These are phyloP conservation scores for Ophiorrhiza pumila DNA, from an alignment of 257 asterid genomes.

Conservation along the genomic window DNA sequence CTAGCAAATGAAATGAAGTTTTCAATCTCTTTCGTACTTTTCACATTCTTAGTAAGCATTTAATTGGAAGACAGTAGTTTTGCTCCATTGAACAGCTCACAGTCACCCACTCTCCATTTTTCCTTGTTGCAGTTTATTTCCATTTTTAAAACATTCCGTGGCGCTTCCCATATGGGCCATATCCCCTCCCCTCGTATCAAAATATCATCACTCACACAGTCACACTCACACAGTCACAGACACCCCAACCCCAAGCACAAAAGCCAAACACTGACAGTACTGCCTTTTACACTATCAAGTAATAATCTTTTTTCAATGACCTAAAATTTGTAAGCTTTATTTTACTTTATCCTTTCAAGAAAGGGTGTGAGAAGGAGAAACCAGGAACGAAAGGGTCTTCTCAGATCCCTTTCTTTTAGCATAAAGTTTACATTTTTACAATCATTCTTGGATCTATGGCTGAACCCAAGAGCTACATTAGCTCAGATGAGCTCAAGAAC, in stretches of 20 bases:
- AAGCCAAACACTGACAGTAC: not conserved
- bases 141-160: constrained; percentile 11
- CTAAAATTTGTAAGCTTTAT: not conserved
- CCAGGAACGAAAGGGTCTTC: constrained; percentile 14
- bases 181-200: not conserved
- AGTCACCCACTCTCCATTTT: not conserved
- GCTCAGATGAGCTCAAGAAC: constrained; percentile 60
- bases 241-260: no score
- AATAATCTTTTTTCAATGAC: constrained; percentile 9
- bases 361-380: not conserved
- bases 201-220: not conserved
- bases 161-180: constrained; percentile 27
- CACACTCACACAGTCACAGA: not conserved
- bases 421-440: not conserved
- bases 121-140: no score
- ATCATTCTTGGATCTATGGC: constrained; percentile 30
- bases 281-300: no score
- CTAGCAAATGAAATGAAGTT: not conserved
- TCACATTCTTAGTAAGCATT: no score
- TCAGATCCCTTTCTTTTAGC: constrained; percentile 13
- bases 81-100: not conserved
- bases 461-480: constrained; percentile 50
- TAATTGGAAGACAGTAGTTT: no score
- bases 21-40: no score
- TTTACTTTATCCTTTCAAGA: not conserved